Percentiles rank a stretch among this genome's conserved stretches.
phyloP scores from a whole-genome alignment of 2,329 filamentous ascomycete species.

The Verticillium nonalfalfae region DNA sequence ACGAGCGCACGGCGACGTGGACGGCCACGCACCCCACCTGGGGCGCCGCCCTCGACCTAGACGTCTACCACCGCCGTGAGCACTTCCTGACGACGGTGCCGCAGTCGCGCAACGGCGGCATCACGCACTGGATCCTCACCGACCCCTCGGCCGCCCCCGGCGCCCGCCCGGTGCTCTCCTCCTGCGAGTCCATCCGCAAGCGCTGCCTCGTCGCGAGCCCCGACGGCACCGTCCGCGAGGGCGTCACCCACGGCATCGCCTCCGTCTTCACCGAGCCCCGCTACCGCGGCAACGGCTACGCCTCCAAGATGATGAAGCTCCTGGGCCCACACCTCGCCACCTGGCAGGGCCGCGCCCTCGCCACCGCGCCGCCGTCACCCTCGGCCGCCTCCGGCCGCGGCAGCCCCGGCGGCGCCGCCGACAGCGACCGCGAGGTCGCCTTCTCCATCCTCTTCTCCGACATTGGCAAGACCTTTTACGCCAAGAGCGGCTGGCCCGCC shows the following conservation, averaged over 20 bases:
- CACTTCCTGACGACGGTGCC: conserved; percentile 49
- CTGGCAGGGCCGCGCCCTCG: conserved; percentile 23
- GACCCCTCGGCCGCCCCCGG: conserved; percentile 29
- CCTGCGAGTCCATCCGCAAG: conserved; percentile 60
- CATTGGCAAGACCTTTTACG: conserved; percentile 79
- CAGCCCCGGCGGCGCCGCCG: not conserved
- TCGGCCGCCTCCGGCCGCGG: not conserved
- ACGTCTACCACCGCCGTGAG: conserved; percentile 56
- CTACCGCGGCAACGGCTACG: conserved; percentile 69
- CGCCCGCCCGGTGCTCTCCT: conserved; percentile 50
- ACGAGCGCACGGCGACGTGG: conserved; percentile 51
- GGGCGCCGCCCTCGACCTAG: conserved; percentile 47
- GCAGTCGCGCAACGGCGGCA: conserved; percentile 50
- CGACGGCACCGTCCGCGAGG: conserved; percentile 36
- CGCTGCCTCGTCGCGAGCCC: conserved; percentile 39
- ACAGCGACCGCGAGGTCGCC: conserved; percentile 22
- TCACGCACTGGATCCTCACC: conserved; percentile 60
- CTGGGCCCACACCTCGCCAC: conserved; percentile 39
- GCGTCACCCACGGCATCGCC: conserved; percentile 65
- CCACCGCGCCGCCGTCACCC: conserved; percentile 14
- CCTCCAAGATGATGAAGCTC: conserved; percentile 66
- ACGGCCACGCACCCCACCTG: conserved; percentile 49
- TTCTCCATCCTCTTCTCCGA: conserved; percentile 85
- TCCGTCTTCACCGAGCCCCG: conserved; percentile 70
- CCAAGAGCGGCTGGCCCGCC: conserved; percentile 67